Conservation (phyloP, 345 rosid genomes). For the Fremontodendron californicum region DNA sequence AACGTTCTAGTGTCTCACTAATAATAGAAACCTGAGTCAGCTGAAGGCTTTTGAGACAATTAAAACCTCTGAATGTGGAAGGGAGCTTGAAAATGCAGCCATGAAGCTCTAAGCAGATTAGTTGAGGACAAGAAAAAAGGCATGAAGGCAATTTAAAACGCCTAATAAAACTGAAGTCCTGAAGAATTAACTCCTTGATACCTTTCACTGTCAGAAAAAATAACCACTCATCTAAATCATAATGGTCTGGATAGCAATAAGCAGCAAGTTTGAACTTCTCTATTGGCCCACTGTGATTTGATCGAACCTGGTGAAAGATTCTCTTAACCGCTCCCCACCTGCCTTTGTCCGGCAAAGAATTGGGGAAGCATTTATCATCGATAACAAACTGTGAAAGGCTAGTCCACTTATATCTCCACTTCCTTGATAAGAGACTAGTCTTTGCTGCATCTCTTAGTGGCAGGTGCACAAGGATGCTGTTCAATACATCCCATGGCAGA, state of each 20-base stretch:
- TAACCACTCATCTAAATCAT: constrained; percentile 27
- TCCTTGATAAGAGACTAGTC: constrained; percentile 29
- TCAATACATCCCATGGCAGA: no score
- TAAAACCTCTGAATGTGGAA: constrained; percentile 22
- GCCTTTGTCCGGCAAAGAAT: constrained; percentile 12
- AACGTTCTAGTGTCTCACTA: constrained; percentile 20
- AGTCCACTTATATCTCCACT: constrained; percentile 36
- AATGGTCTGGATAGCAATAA: constrained; percentile 19
- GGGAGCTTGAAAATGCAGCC: constrained; percentile 29
- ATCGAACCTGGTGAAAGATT: constrained; percentile 19
- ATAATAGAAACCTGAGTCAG: constrained; percentile 23
- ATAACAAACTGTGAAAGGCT: constrained; percentile 28
- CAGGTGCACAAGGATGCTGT: constrained; percentile 25
- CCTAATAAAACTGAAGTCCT: constrained; percentile 17
- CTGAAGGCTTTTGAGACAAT: constrained; percentile 27
- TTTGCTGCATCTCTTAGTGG: constrained; percentile 32
- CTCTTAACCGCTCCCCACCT: constrained; percentile 27
- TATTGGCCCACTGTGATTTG: constrained; percentile 22
- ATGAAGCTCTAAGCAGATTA: constrained; percentile 31
- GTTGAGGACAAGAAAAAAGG: constrained; percentile 28
- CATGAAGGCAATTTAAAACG: constrained; percentile 26
- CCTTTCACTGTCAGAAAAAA: constrained; percentile 11
- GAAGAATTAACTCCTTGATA: constrained; percentile 28
- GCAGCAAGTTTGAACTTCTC: constrained; percentile 32
- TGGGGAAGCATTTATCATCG: constrained; percentile 26